Base-by-base conservation (phyloP, 495 filamentous ascomycete genomes). In the Penicillium cataractarum region DNA sequence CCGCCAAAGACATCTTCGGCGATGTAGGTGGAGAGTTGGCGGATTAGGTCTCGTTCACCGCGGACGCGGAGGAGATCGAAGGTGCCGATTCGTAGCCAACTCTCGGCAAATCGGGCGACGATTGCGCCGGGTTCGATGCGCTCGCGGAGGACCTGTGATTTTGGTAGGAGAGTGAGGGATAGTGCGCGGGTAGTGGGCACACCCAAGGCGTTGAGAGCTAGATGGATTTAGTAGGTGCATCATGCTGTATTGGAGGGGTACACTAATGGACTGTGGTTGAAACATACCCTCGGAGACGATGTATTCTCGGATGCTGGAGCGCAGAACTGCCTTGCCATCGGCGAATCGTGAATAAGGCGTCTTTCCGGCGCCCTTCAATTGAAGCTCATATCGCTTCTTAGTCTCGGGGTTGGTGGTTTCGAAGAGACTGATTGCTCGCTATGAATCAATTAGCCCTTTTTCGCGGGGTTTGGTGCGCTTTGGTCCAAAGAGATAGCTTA, bases 321-420 rank as follows among this genome's bases (percentile, higher is more conserved):
- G 80, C 22, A 99, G 80, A 12, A 98, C 95, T 3, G 95, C 95
- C 70, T 95, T 94, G 29, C 95, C 95, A 76, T 99, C 95, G n/a
- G 95, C 95, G 66, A 98, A 99, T 13, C 95, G 89, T 22, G 91
- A 95, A 74, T 98, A 99, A 0, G 95, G 95, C 4, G 95, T 99
- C 64, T 86, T 80, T 3, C 95, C 95, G 27, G 95, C 94, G 24
- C 95, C 95, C 76, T 96, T 99, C 51, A 99, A 82, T 70, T 97
- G 95, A 9, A 98, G 71, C 74, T 99, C 95, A 72, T 95, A 97
- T 5, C 93, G 84, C 17, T 67, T 79, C 1, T 83, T 82, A 1
- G 92, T 92, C 0, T 71, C 62, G 17, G 91, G 88, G 71, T 97
- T 97, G 13, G 87, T 96, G 27, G 85, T 80, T 69, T 99, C 95